A percentile compares a stretch with the other conserved stretches of the same genome.
Evolutionary conservation across 2,329 filamentous ascomycete genomes (phyloP).

Genomic region (Talaromyces sp.): DNA sequence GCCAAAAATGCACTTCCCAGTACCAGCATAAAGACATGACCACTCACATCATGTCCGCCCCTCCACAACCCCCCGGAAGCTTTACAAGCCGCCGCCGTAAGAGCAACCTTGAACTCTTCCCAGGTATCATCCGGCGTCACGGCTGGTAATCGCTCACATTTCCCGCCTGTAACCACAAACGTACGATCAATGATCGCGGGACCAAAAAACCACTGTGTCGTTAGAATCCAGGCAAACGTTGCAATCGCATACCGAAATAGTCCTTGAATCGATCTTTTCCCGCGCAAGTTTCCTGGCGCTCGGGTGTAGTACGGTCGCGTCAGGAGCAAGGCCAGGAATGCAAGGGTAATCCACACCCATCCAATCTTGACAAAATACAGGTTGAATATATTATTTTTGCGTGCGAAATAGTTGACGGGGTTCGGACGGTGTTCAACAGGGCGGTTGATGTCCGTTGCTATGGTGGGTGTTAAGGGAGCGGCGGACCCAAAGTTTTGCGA

Average conservation of each 20-base stretch:
- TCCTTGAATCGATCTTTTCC: slow-evolving; percentile 57
- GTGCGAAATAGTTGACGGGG: slow-evolving; percentile 73
- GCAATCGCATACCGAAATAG: slow-evolving; percentile 65
- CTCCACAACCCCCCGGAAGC: slow-evolving; percentile 77
- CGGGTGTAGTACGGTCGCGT: slow-evolving; percentile 60
- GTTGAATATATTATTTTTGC: slow-evolving; percentile 91
- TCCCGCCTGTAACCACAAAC: slow-evolving; percentile 83
- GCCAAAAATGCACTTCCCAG: slow-evolving; percentile 76
- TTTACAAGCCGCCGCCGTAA: slow-evolving; percentile 79
- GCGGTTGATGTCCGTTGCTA: slow-evolving; percentile 9
- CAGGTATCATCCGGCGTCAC: slow-evolving; percentile 21
- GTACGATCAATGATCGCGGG: slow-evolving; percentile 83
- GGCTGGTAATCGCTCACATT: slow-evolving; percentile 59
- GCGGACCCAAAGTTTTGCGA: slow-evolving; percentile 8
- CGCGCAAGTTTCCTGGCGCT: slow-evolving; percentile 37
- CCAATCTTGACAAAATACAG: slow-evolving; percentile 89
- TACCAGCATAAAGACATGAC: slow-evolving; percentile 90
- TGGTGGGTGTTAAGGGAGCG: slow-evolving; percentile 10
- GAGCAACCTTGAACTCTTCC: slow-evolving; percentile 48
- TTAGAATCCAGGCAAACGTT: slow-evolving; percentile 75
- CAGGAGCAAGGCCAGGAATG: slow-evolving; percentile 67
- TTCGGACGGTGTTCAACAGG: slow-evolving; percentile 9
- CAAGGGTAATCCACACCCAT: slow-evolving; percentile 83
- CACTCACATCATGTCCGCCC: slow-evolving; percentile 94
- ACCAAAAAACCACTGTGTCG: slow-evolving; percentile 97